A percentile compares a stretch with the other conserved stretches of the same genome.
Conservation (phyloP, 495 filamentous ascomycete species). For the Apodospora peruviana region DNA sequence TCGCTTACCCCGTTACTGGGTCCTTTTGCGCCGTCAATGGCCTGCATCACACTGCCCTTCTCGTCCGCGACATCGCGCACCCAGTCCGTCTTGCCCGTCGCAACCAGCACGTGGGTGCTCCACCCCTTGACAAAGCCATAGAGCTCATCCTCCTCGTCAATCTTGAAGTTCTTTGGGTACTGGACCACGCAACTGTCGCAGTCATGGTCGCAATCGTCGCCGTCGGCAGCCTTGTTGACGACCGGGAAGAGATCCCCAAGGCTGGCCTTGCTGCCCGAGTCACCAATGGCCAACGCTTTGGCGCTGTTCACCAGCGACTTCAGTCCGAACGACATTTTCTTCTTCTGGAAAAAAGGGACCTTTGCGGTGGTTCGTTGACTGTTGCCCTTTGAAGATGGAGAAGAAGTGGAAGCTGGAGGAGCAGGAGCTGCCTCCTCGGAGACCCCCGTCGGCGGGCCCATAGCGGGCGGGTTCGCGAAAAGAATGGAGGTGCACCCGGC, state of each 20-base stretch:
- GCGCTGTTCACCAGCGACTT: slow-evolving; percentile 39
- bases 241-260: slow-evolving; percentile 56
- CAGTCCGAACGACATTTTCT: slow-evolving; percentile 15
- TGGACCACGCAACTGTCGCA: slow-evolving; percentile 76
- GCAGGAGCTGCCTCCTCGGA: no score
- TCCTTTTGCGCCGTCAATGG: slow-evolving; percentile 56
- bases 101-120: slow-evolving; percentile 84
- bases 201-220: slow-evolving; percentile 84
- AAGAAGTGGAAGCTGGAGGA: no score
- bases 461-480: no score
- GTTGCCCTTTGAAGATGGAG: no score
- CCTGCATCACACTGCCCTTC: slow-evolving; percentile 92
- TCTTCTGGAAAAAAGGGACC: slow-evolving; percentile 1
- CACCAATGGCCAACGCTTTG: slow-evolving; percentile 50
- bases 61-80: slow-evolving; percentile 85
- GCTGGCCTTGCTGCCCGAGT: slow-evolving; percentile 62
- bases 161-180: slow-evolving; percentile 64
- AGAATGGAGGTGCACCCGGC: no score
- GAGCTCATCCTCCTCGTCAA: slow-evolving; percentile 72
- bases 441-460: no score
- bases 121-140: slow-evolving; percentile 88
- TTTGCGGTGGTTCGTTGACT: no score
- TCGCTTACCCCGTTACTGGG: slow-evolving; percentile 69
- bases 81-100: slow-evolving; percentile 95
- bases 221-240: slow-evolving; percentile 68